phyloP scores from a whole-genome alignment of 495 filamentous ascomycete species.

The Neurospora sp. region DNA sequence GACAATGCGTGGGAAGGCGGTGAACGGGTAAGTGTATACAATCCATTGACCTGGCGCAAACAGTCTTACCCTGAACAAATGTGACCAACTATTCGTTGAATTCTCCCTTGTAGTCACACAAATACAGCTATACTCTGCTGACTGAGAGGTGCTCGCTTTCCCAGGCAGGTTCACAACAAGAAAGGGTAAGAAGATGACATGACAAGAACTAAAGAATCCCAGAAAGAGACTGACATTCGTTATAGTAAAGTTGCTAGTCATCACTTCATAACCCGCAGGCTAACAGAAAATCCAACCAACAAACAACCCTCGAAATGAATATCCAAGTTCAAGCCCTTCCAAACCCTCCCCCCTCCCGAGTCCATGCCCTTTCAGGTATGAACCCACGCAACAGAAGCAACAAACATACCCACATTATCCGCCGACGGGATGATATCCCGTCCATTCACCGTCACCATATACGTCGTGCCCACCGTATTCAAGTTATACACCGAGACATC shows the following conservation, averaged over 20 bases:
- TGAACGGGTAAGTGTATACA: background rate
- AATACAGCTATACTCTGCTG: no score
- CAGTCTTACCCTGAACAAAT: background rate
- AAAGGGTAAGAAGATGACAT: background rate
- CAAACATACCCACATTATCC: conserved; percentile 38
- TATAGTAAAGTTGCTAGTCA: background rate
- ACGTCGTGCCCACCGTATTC: conserved; percentile 38
- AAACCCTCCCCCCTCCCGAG: background rate
- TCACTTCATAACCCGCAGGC: background rate
- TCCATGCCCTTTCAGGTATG: background rate
- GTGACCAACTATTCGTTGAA: conserved; percentile 6
- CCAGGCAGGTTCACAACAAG: background rate
- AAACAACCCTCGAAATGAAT: background rate
- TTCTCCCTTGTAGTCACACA: conserved; percentile 8
- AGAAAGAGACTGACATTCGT: background rate
- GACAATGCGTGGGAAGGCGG: background rate
- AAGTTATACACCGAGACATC: conserved; percentile 38
- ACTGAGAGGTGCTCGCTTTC: background rate
- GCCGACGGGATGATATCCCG: conserved; percentile 34
- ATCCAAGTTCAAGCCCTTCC: background rate
- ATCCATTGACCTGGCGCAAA: background rate
- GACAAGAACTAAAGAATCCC: background rate
- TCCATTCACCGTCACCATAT: conserved; percentile 39
- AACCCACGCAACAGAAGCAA: conserved; percentile 11
- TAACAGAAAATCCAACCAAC: background rate